These are phyloP conservation scores for Ambrosiella cleistominuta DNA, from an alignment of 2,329 filamentous ascomycete species.

Conservation along the genomic window DNA sequence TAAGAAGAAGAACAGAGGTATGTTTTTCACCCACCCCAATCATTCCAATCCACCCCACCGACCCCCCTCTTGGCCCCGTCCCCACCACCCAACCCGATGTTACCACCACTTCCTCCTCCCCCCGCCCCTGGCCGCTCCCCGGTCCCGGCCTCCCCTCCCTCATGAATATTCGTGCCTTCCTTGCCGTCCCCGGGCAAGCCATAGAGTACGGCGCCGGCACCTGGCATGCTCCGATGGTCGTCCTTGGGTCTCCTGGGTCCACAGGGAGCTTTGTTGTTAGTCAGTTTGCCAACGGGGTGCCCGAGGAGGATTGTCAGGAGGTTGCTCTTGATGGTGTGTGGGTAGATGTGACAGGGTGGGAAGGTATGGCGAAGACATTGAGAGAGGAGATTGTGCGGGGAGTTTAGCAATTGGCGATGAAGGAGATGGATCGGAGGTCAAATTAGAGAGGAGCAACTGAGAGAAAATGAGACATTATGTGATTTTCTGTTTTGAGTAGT, in stretches of 20 bases:
- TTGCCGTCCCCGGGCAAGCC: conserved; percentile 60
- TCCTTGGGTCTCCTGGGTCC: conserved; percentile 40
- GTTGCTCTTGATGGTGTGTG: conserved; percentile 21
- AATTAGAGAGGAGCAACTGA: neutral
- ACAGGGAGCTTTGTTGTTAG: conserved; percentile 72
- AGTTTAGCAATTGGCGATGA: neutral
- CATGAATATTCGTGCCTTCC: conserved; percentile 51
- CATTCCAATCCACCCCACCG: too few species aligned
- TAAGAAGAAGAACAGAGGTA: too few species aligned
- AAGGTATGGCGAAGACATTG: neutral
- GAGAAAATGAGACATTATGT: too few species aligned
- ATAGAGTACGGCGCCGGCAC: conserved; percentile 85
- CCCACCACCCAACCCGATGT: conserved; percentile 16
- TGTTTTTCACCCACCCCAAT: too few species aligned
- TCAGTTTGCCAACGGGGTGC: conserved; percentile 74
- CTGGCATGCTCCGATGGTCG: conserved; percentile 95
- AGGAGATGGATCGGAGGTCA: too few species aligned
- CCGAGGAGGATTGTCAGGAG: conserved; percentile 76
- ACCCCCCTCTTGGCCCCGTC: too few species aligned
- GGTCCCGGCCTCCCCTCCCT: conserved; percentile 57
- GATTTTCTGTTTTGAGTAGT: neutral
- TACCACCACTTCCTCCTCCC: conserved; percentile 14
- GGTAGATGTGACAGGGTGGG: neutral
- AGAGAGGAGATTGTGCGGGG: neutral
- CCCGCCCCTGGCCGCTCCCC: conserved; percentile 26